A percentile compares a stretch with the other conserved stretches of the same genome.
phyloP scores from a whole-genome alignment of 2,329 filamentous ascomycete species.

The Pleomassaria siparia region DNA sequence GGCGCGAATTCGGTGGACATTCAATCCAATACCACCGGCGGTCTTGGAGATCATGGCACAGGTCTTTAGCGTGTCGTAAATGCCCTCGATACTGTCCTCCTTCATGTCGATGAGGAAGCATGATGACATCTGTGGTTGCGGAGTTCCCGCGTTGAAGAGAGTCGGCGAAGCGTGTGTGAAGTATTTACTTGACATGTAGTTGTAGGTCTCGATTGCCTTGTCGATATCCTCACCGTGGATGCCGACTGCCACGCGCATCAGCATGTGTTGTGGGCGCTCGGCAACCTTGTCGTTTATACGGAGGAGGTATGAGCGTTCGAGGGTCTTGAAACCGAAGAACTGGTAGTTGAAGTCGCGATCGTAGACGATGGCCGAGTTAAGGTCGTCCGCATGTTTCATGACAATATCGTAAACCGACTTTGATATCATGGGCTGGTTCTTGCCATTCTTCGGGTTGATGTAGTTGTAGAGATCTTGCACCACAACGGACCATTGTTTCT shows the following conservation, averaged over 20 bases:
- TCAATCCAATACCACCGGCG: slow-evolving; percentile 95
- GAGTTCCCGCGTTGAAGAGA: slow-evolving; percentile 96
- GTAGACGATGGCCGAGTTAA: slow-evolving; percentile 98
- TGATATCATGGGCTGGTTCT: slow-evolving; percentile 89
- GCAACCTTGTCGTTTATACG: slow-evolving; percentile 95
- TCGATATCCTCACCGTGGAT: slow-evolving; percentile 96
- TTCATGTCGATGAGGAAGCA: slow-evolving; percentile 99
- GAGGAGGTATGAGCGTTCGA: slow-evolving; percentile 95
- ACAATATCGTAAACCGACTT: slow-evolving; percentile 87
- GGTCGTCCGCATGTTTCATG: slow-evolving; percentile 93
- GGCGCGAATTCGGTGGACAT: slow-evolving; percentile 93
- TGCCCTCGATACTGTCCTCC: slow-evolving; percentile 98
- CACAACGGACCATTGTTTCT: slow-evolving; percentile 99
- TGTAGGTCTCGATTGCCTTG: slow-evolving; percentile 94
- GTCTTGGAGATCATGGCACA: slow-evolving; percentile 99
- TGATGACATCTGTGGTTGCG: slow-evolving; percentile 89
- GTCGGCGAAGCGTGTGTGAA: slow-evolving; percentile 98
- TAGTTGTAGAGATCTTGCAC: slow-evolving; percentile 93
- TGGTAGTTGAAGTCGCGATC: slow-evolving; percentile 99
- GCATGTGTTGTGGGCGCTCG: slow-evolving; percentile 98
- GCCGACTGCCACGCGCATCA: slow-evolving; percentile 97
- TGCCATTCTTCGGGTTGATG: slow-evolving; percentile 88
- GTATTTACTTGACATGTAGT: slow-evolving; percentile 97
- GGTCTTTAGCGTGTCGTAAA: slow-evolving; percentile 98
- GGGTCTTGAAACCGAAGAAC: slow-evolving; percentile 99